phyloP scores from a whole-genome alignment of 2,329 filamentous ascomycete species.

The Pseudogymnoascus sp. region DNA sequence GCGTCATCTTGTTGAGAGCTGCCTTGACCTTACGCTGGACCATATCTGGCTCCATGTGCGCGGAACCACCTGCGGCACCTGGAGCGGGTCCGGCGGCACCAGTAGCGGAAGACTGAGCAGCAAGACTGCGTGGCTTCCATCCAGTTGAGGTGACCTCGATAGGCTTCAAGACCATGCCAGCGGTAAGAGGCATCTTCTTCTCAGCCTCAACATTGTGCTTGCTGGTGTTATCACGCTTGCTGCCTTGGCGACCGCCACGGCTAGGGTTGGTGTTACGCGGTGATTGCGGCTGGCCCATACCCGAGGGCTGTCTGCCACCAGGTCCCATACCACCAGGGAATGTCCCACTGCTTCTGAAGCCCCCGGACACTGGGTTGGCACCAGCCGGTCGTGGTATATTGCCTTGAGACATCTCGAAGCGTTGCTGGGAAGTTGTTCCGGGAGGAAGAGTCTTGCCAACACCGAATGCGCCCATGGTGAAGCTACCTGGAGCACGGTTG shows the following conservation, averaged over 20 bases:
- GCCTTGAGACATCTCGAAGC: conserved; percentile 58
- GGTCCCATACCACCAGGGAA: conserved; percentile 57
- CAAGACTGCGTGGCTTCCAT: conserved; percentile 80
- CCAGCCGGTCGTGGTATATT: conserved; percentile 40
- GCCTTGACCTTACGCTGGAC: conserved; percentile 99
- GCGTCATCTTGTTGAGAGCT: conserved; percentile 98
- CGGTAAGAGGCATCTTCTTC: conserved; percentile 87
- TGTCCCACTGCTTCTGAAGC: conserved; percentile 52
- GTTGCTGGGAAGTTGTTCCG: conserved; percentile 68
- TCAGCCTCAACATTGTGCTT: conserved; percentile 60
- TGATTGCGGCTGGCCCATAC: conserved; percentile 57
- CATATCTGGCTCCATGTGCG: conserved; percentile 75
- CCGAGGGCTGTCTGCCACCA: conserved; percentile 57
- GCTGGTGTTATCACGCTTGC: conserved; percentile 43
- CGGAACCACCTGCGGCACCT: conserved; percentile 36
- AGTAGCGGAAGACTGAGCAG: conserved; percentile 31
- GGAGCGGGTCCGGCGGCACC: conserved; percentile 34
- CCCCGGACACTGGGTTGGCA: conserved; percentile 43
- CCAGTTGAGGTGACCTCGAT: conserved; percentile 65
- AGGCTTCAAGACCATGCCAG: conserved; percentile 71
- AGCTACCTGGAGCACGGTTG: conserved; percentile 41
- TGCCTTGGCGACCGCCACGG: conserved; percentile 51
- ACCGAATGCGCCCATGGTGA: conserved; percentile 65
- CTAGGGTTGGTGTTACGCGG: conserved; percentile 53
- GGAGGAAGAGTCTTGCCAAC: conserved; percentile 56